Evolutionary conservation across 495 filamentous ascomycete genomes (phyloP), one percentile per base, ranked within the genome.

Genomic region (Geoglossum glabrum): DNA sequence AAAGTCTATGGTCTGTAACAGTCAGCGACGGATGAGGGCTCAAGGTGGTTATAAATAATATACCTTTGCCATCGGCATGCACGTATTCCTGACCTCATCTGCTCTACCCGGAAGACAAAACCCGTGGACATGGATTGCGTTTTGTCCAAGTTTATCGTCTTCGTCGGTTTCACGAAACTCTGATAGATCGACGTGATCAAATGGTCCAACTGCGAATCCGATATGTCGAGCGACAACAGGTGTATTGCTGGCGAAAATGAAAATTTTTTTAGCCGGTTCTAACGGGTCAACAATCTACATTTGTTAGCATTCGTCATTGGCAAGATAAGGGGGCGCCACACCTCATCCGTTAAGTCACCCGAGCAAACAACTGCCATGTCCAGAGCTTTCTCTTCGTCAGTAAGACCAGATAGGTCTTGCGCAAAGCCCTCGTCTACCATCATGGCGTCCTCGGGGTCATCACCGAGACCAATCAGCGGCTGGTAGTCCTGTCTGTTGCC

Each of bases 321-420:
- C 25, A 51, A 61, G 28, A 15, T 17, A 60, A 13, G 23, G 56
- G n/a, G 17, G 30, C 56, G 23, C n/a, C 69, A 28, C 59, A 79
- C 78, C 67, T 97, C 92, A 67, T 90, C 86, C 1, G 79, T 81
- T 64, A 90, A 67, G 59, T 92, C 87, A 11, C 90, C 92, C 15
- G 89, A 90, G 66, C 90, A 92, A 21, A 96, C 78, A 1, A 96
- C 88, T 1, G 80, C 79, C 70, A 99, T 79, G 57, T 99, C 93
- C 54, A 92, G 71, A 19, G 82, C 75, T 66, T 83, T 86, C 63
- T 97, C 92, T 61, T 93, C 86, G 19, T 87, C 81, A 28, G 70
- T 72, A 4, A 86, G 70, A 10, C 69, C 63, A 36, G 70, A 62
- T 13, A 66, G 65, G 10, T 65, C 57, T 13, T 69, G 62, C n/a